These are phyloP conservation scores for Dioszegia aurantiaca DNA, from an alignment of 768 basidiomycete species.

Conservation along the genomic window DNA sequence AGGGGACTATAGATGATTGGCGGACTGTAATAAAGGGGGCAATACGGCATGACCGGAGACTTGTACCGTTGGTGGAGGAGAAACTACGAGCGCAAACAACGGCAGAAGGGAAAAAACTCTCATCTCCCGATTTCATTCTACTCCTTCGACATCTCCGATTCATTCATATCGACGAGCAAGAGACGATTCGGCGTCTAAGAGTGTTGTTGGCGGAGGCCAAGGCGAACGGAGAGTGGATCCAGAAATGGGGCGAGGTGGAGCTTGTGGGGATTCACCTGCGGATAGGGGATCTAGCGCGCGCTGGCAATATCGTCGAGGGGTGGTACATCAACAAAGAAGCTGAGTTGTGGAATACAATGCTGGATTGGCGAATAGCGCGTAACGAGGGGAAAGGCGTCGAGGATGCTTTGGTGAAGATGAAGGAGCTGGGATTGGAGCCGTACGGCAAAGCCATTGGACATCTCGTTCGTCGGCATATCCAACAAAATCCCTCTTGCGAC, in stretches of 20 bases:
- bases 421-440: slow-evolving; percentile 16
- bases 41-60: not conserved
- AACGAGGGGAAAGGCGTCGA: slow-evolving; percentile 10
- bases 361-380: slow-evolving; percentile 22
- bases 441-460: slow-evolving; percentile 17
- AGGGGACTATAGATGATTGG: slow-evolving; percentile 5
- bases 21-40: not conserved
- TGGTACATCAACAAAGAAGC: slow-evolving; percentile 6
- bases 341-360: slow-evolving; percentile 26
- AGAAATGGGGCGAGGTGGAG: slow-evolving; percentile 17
- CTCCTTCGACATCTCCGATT: slow-evolving; percentile 9
- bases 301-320: slow-evolving; percentile 10
- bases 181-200: not conserved
- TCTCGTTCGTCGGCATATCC: slow-evolving; percentile 9
- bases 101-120: not conserved
- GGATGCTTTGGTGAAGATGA: slow-evolving; percentile 18
- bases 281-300: slow-evolving; percentile 22
- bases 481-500: slow-evolving; percentile 12
- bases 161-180: not conserved
- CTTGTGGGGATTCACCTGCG: slow-evolving; percentile 21
- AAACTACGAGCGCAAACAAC: not conserved
- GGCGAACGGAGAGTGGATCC: not conserved
- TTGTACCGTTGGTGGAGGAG: not conserved
- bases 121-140: slow-evolving; percentile 2
- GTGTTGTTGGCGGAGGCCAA: slow-evolving; percentile 5